Evolutionary conservation across 306 rosid genomes (phyloP).

Genomic region (Cajanus cajan): DNA sequence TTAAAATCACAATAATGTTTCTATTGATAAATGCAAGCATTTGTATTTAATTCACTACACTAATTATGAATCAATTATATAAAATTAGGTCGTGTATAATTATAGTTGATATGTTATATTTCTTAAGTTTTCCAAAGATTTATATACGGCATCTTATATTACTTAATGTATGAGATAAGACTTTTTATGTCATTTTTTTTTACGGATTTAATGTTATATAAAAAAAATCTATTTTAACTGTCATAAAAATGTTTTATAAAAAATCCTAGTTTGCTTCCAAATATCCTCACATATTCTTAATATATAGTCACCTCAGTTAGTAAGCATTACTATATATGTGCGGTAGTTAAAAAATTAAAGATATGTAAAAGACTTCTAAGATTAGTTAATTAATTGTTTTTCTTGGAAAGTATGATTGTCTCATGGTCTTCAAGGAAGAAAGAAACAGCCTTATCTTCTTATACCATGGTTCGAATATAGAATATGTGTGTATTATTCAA

Average conservation of each 20-base stretch:
- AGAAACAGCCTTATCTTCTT: background rate
- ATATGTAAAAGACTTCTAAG: background rate
- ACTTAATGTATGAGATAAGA: too few relatives aligned
- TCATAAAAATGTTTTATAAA: too few relatives aligned
- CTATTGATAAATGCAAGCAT: background rate
- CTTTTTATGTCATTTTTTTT: too few relatives aligned
- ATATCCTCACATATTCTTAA: too few relatives aligned
- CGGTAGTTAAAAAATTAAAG: background rate
- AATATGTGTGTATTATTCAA: too few relatives aligned
- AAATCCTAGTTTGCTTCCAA: too few relatives aligned
- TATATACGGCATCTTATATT: background rate
- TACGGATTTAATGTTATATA: too few relatives aligned
- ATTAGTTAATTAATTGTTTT: background rate
- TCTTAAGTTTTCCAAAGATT: background rate
- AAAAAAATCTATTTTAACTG: too few relatives aligned
- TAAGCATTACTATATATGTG: background rate
- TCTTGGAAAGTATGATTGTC: background rate
- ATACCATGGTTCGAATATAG: too few relatives aligned
- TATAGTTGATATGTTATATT: background rate
- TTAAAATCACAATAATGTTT: background rate
- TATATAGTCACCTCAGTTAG: too few relatives aligned
- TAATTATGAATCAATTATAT: background rate
- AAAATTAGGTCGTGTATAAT: background rate
- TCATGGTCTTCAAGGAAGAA: background rate
- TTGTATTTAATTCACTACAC: background rate